phyloP scores from a whole-genome alignment of 1,284 basidiomycete species.

The Xanthoconium separans region DNA sequence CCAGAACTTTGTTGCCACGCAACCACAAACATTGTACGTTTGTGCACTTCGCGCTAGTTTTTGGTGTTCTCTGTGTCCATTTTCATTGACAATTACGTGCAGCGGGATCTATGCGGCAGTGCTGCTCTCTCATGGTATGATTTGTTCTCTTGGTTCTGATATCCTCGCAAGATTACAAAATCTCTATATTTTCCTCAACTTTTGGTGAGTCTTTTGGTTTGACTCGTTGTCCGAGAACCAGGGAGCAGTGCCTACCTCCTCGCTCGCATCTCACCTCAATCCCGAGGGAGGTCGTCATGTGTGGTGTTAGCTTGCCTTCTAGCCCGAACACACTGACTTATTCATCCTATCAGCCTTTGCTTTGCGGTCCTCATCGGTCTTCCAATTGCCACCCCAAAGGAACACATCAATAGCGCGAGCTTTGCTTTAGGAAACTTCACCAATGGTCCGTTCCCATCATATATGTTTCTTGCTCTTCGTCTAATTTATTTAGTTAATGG shows the following conservation, averaged over 20 bases:
- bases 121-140: constrained; percentile 33
- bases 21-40: too few relatives aligned
- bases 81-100: neutral
- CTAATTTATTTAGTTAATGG: constrained; percentile 51
- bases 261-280: too few relatives aligned
- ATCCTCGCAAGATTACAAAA: constrained; percentile 34
- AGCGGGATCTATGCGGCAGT: constrained; percentile 35
- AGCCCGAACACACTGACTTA: neutral
- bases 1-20: too few relatives aligned
- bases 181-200: constrained; percentile 31
- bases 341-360: constrained; percentile 49
- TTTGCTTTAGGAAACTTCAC: constrained; percentile 66
- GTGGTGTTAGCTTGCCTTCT: neutral
- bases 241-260: too few relatives aligned
- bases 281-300: too few relatives aligned
- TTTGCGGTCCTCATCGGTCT: constrained; percentile 67
- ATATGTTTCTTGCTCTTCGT: constrained; percentile 23
- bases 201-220: constrained; percentile 27
- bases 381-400: constrained; percentile 65
- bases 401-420: constrained; percentile 64
- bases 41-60: too few relatives aligned
- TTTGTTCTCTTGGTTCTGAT: constrained; percentile 45
- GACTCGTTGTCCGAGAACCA: neutral
- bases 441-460: constrained; percentile 41
- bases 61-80: constrained; percentile 25